A percentile compares a stretch with the other conserved stretches of the same genome.
Conservation (phyloP, 176 grass and related monocot species). For the Typha latifolia region DNA sequence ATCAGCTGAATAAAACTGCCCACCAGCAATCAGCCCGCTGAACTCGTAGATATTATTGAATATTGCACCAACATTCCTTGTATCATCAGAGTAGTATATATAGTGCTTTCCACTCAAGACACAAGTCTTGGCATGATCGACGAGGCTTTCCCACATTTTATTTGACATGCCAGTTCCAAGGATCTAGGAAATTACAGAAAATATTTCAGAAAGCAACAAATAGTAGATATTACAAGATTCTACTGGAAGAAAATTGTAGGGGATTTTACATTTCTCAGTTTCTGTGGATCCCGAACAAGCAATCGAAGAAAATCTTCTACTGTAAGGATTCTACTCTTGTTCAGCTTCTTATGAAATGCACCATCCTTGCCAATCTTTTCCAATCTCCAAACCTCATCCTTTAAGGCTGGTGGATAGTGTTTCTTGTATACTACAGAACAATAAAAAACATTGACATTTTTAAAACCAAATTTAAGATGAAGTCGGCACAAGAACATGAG, state of each 20-base stretch:
- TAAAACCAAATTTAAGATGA: conserved; percentile 20
- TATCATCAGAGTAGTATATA: conserved; percentile 62
- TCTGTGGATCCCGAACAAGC: conserved; percentile 69
- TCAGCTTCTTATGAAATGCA: conserved; percentile 70
- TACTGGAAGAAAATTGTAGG: neutral
- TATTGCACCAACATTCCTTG: conserved; percentile 49
- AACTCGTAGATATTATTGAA: conserved; percentile 94
- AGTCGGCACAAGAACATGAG: conserved; percentile 3
- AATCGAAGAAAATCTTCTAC: conserved; percentile 80
- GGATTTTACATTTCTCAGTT: conserved; percentile 60
- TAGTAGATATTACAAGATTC: neutral
- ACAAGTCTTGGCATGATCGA: conserved; percentile 83
- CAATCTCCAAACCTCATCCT: conserved; percentile 86
- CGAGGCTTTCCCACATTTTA: conserved; percentile 85
- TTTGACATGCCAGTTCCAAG: conserved; percentile 74
- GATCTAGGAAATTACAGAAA: conserved; percentile 38
- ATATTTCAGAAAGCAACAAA: conserved; percentile 9
- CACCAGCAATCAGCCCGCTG: conserved; percentile 63
- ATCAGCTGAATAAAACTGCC: conserved; percentile 68
- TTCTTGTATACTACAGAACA: conserved; percentile 78
- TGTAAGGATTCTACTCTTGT: conserved; percentile 43
- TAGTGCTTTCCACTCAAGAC: conserved; percentile 78
- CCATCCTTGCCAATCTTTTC: conserved; percentile 92
- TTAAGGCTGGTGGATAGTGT: conserved; percentile 70
- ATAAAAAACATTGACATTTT: conserved; percentile 1